phyloP scores from a whole-genome alignment of 805 yeast genomes.

The Candida railenensis region DNA sequence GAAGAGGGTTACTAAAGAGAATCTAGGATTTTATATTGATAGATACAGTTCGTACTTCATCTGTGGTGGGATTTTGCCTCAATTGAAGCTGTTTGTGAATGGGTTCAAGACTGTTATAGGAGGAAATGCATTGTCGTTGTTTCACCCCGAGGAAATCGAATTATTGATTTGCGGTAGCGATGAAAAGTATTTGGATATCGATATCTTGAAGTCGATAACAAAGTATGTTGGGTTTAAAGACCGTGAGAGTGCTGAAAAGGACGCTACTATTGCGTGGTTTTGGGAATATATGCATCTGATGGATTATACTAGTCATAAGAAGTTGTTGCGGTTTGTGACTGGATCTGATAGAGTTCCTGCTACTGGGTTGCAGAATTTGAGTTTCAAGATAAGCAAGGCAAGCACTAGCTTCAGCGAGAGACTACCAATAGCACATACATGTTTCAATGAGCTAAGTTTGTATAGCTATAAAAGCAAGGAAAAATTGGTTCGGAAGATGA shows the following conservation, averaged over 20 bases:
- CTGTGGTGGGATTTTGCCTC: conserved; percentile 49
- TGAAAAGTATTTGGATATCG: conserved; percentile 63
- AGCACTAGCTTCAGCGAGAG: conserved; percentile 39
- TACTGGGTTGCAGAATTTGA: conserved; percentile 78
- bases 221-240: conserved; percentile 66
- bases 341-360: conserved; percentile 94
- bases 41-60: conserved; percentile 62
- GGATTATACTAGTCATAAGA: conserved; percentile 50
- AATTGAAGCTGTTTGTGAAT: conserved; percentile 55
- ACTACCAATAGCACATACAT: conserved; percentile 88
- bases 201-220: conserved; percentile 67
- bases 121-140: conserved; percentile 75
- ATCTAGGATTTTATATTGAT: conserved; percentile 60
- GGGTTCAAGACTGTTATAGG: conserved; percentile 81
- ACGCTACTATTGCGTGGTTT: conserved; percentile 67
- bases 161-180: conserved; percentile 74
- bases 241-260: conserved; percentile 33
- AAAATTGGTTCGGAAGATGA: conserved; percentile 57
- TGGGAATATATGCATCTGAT: conserved; percentile 73
- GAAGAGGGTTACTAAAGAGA: conserved; percentile 54
- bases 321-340: conserved; percentile 72
- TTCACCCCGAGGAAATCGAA: conserved; percentile 81
- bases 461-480: conserved; percentile 59
- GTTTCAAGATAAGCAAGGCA: conserved; percentile 63
- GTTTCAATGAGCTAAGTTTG: conserved; percentile 86